phyloP scores from a whole-genome alignment of 768 basidiomycete genomes.

The Boletus bicolor region DNA sequence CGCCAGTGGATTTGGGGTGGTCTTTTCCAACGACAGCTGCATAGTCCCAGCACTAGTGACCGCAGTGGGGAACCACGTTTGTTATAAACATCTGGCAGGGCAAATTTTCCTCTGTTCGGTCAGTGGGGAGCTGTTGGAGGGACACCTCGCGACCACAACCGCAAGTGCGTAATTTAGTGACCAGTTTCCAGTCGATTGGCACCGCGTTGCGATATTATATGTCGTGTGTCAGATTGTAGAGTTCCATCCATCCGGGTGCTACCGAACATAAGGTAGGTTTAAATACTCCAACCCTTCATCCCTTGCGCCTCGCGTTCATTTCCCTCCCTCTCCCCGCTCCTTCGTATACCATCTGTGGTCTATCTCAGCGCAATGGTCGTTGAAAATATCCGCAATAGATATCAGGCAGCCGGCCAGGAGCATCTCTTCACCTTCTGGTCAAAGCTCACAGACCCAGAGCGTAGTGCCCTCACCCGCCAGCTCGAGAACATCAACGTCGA shows the following conservation, averaged over 20 bases:
- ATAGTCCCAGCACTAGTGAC: neutral
- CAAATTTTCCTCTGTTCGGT: neutral
- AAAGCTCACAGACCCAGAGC: conserved; percentile 62
- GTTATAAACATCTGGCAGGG: neutral
- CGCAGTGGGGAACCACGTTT: neutral
- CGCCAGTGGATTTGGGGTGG: neutral
- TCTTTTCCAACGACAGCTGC: neutral
- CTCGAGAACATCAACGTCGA: conserved; percentile 80
- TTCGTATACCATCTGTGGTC: neutral
- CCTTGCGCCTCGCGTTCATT: neutral
- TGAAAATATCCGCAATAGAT: conserved; percentile 58
- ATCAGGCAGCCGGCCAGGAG: conserved; percentile 77
- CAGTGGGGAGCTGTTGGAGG: too few relatives aligned
- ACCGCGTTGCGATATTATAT: conserved; percentile 8
- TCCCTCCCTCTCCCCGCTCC: neutral
- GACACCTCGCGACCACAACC: neutral
- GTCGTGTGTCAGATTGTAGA: neutral
- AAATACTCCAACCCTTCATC: conserved; percentile 9
- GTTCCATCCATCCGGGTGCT: conserved; percentile 15
- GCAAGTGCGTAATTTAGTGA: neutral
- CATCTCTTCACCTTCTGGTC: conserved; percentile 91
- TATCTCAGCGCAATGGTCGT: conserved; percentile 42
- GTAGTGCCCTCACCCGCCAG: conserved; percentile 60
- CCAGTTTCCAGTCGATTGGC: neutral
- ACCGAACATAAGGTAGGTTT: conserved; percentile 14